phyloP scores from a whole-genome alignment of 371 early-diverging fungal genomes.

The Haplosporangium sp. region DNA sequence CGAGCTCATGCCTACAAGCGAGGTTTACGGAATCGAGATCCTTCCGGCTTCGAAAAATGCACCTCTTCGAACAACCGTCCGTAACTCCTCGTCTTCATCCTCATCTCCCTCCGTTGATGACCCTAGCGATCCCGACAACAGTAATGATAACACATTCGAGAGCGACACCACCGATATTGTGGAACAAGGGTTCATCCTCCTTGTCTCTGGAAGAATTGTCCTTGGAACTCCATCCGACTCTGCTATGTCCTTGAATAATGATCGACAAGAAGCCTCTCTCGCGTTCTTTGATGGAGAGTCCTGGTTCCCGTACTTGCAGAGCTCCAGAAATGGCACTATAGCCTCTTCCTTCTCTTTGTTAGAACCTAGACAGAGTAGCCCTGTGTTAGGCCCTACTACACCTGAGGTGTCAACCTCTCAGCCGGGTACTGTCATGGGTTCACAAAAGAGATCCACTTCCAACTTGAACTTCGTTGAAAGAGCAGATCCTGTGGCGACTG shows the following conservation, averaged over 20 bases:
- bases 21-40: constrained; percentile 35
- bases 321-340: constrained; percentile 44
- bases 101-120: constrained; percentile 7
- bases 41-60: constrained; percentile 31
- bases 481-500: neutral
- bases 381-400: neutral
- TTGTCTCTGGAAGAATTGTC: constrained; percentile 37
- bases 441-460: neutral
- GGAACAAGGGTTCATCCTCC: constrained; percentile 41
- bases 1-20: constrained; percentile 41
- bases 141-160: constrained; percentile 7
- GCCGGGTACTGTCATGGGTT: neutral
- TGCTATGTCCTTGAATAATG: neutral
- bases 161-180: constrained; percentile 37
- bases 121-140: constrained; percentile 5
- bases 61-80: constrained; percentile 11
- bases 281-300: constrained; percentile 72
- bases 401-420: neutral
- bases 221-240: constrained; percentile 34
- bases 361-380: neutral
- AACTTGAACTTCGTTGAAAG: neutral
- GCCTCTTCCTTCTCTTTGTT: neutral
- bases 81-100: neutral
- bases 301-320: constrained; percentile 75
- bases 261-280: constrained; percentile 60